Conservation (phyloP, 2,329 filamentous ascomycete genomes). For the Nigrograna mackinnonii region DNA sequence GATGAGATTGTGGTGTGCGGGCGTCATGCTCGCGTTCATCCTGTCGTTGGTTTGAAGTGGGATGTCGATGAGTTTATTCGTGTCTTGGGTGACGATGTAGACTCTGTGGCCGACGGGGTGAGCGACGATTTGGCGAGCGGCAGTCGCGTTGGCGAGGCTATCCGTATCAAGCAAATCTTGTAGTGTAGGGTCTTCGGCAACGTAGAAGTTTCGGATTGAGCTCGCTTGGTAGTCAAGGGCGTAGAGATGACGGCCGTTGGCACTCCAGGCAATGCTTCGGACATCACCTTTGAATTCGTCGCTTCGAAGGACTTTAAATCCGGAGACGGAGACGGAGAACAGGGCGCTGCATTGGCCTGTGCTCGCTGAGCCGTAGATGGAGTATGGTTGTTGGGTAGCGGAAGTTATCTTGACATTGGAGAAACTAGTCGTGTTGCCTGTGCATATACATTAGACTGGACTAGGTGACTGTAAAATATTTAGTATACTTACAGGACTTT, state of each 20-base stretch:
- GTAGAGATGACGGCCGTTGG: conserved; percentile 20
- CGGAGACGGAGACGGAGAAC: conserved; percentile 17
- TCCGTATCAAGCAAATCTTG: conserved; percentile 15
- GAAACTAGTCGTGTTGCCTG: conserved; percentile 24
- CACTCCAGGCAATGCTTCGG: conserved; percentile 22
- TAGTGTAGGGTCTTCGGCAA: conserved; percentile 13
- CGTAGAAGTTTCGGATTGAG: conserved; percentile 24
- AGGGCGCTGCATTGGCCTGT: conserved; percentile 24
- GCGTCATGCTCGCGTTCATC: background rate
- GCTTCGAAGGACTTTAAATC: conserved; percentile 17
- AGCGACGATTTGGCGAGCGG: conserved; percentile 19
- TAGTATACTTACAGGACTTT: conserved; percentile 16
- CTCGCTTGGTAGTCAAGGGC: conserved; percentile 21
- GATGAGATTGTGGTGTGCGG: background rate
- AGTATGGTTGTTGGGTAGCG: conserved; percentile 9
- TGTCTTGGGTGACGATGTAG: conserved; percentile 21
- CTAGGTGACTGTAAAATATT: background rate
- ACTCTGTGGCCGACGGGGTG: conserved; percentile 18
- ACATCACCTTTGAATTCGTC: conserved; percentile 22
- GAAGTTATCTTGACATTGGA: conserved; percentile 14
- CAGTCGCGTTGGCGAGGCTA: conserved; percentile 17
- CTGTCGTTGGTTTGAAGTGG: background rate
- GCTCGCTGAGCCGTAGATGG: conserved; percentile 22
- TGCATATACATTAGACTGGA: background rate
- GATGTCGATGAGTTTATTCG: conserved; percentile 21